These are phyloP conservation scores for Smittium culicis DNA, from an alignment of 371 early-diverging fungal species.

Conservation along the genomic window DNA sequence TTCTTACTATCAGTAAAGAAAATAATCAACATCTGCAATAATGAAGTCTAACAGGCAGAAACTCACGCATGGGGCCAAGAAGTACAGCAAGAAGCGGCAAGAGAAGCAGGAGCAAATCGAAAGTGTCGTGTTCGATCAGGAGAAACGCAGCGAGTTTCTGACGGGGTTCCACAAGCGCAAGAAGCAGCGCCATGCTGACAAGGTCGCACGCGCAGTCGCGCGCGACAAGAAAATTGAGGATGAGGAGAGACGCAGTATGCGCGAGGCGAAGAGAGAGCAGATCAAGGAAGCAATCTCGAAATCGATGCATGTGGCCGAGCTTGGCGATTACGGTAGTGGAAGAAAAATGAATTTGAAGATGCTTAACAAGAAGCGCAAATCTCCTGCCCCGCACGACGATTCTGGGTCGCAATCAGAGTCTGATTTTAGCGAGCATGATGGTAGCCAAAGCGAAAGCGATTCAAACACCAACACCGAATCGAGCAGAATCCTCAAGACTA, in stretches of 20 bases:
- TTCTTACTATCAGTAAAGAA: too few relatives aligned
- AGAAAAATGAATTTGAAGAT: too few relatives aligned
- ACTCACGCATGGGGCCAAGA: too few relatives aligned
- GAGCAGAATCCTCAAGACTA: conserved; percentile 41
- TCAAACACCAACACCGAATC: conserved; percentile 21
- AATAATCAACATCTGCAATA: too few relatives aligned
- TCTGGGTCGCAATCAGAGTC: too few relatives aligned
- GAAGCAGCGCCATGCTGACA: conserved; percentile 46
- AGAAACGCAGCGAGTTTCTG: conserved; percentile 43
- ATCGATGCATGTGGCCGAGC: too few relatives aligned
- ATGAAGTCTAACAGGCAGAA: too few relatives aligned
- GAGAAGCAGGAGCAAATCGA: conserved; percentile 42
- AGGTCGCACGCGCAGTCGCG: conserved; percentile 35
- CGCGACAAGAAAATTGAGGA: conserved; percentile 14
- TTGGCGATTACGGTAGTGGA: too few relatives aligned
- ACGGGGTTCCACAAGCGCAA: conserved; percentile 76
- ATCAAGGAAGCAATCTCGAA: conserved; percentile 33
- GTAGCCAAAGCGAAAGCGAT: conserved; percentile 1
- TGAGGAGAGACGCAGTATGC: conserved; percentile 27
- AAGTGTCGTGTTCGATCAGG: conserved; percentile 45
- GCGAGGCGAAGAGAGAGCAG: conserved; percentile 32
- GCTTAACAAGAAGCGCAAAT: too few relatives aligned
- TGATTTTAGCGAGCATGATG: too few relatives aligned
- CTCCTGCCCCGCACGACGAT: too few relatives aligned
- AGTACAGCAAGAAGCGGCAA: conserved; percentile 57